Evolutionary conservation across 2,329 filamentous ascomycete genomes (phyloP), one percentile per base, ranked within the genome.

Genomic region (Pyrenophora tritici-repentis): DNA sequence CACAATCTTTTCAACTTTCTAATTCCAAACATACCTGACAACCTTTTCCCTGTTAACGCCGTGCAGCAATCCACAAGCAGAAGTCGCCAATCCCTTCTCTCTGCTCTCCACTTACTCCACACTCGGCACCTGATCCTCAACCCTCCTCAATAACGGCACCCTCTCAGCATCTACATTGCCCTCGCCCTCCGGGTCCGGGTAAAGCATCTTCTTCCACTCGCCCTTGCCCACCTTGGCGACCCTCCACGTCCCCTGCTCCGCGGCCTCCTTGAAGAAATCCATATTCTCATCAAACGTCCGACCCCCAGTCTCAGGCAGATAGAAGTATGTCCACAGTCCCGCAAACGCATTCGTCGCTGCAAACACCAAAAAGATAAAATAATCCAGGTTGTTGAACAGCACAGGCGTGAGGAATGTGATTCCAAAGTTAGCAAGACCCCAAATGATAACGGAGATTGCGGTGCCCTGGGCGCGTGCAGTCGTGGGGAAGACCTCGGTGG

Each of bases 221-320:
- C 83, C 83, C 1, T 76, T 76, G 32, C 76, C 72, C 6, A 86
- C 79, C 53, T 78, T 80, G 18, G 61, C 65, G 1, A 86, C 83
- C 22, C 74, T 69, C 83, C 83, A 86, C 3, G 72, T 80, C 3
- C 76, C 75, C 2, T 76, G 75, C 38, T 83, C 74, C 37, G 70
- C 73, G 2, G 83, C 83, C 50, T 79, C 76, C 43, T 76, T 73
- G 60, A 85, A 86, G 68, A 84, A 85, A 45, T 78, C 72, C 63
- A 83, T 80, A 55, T 85, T 86, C 59, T 84, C 83, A 54, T 85
- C 82, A 54, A 85, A 86, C 41, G 77, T 81, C 20, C 84, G 65
- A 0, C 82, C 81, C 0, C 83, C 83, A 12, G 76, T 83, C 65
- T 85, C 83, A 0, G 83, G 83, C 6, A 73, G 65, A 48, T 77